Evolutionary conservation across 1,139 yeast species (phyloP), one percentile per base, ranked within the genome.

Genomic region (Saccharomyces pastorianus): DNA sequence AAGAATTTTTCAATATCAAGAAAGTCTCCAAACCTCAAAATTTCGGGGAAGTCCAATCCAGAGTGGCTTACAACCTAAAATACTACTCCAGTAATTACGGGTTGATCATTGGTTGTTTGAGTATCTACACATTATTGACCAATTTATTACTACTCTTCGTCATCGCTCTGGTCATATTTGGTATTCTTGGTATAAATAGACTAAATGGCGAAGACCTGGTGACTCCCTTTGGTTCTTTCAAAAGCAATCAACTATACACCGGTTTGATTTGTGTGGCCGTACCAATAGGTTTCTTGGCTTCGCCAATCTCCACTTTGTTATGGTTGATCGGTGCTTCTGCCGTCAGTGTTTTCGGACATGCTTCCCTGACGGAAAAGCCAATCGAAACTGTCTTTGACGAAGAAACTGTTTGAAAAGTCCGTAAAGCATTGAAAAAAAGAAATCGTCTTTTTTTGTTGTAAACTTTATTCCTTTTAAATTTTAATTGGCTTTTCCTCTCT

Each of bases 301-400:
- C 96, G 62, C 99, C 99, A 51, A 81, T 95, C 64, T 82, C 95
- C 56, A 90, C 99, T 31, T 75, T 95, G 77, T 80, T 95, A 82
- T 95, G 99, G 99, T 81, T 95, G 64, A 83, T 95, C 68, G 99
- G 99, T 63, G 95, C 97, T 7, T 87, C 96, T 25, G 85, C 88
- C 47, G 95, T 90, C 53, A 74, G 86, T 51, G 93, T 95, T 51
- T 77, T 91, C 55, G 83, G 96, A 13, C 99, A 95, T 73, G 98
- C 99, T 53, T 75, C 95, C 13, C 80, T 95, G 61, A 83, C 95
- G 89, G 99, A 95, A 71, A 93, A 93, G 76, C 99, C 99, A 49
- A 90, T 95, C 64, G 99, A 93, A 76, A 87, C 96, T 49, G 97
- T 95, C 34, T 93, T 93, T 68, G 96, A 91, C 72, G 98, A 89